Base-by-base conservation (phyloP, 2,329 filamentous ascomycete genomes). In the Monosporascus sp. region DNA sequence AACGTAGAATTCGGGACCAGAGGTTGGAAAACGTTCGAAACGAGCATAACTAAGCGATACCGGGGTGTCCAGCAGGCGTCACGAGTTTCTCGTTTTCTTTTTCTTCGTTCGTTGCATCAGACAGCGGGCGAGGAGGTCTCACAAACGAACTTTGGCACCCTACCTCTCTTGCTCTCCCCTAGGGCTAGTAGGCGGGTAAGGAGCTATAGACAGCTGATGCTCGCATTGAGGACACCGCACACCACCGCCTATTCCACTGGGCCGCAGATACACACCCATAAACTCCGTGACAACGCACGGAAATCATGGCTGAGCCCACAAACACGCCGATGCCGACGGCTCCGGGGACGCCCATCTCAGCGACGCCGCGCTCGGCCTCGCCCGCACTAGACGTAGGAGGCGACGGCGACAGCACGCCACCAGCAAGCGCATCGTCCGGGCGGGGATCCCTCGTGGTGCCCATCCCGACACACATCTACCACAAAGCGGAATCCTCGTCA, bases 321-420 rank as follows among this genome's bases (percentile, higher is more conserved):
- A 77, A 77, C 59, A 77, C 75, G 4, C 75, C 75, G 3, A 70
- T 75, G 51, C 74, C 74, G 31, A 67, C 65, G 52, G 65, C 67
- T 15, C 69, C 69, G 57, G 53, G 62, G 53, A 60, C 63, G 44
- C 53, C 62, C 48, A 51, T 59, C 37, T 69, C 65, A 27, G 74
- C 74, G 45, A 76, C 74, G 45, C 74, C 75, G 24, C 71, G 74
- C 54, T 72, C 74, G 50, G 65, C 67, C 20, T 77, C 74, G 46
- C 74, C 74, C 50, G 70, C 63, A 59, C 64, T 49, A 31, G 55
- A 1, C 14, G 18, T 15, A 4, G 18, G 43, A 38, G 54, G n/a
- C 20, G 24, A 45, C 24, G 18, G 43, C 49, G 15, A 31, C 50
- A 20, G 31, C 65, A 57, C 44, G 61, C 58, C 17, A 51, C 61